These are phyloP conservation scores for Globisporangium abappressorium DNA, from an alignment of 352 stramenopile genomes.

Conservation along the genomic window DNA sequence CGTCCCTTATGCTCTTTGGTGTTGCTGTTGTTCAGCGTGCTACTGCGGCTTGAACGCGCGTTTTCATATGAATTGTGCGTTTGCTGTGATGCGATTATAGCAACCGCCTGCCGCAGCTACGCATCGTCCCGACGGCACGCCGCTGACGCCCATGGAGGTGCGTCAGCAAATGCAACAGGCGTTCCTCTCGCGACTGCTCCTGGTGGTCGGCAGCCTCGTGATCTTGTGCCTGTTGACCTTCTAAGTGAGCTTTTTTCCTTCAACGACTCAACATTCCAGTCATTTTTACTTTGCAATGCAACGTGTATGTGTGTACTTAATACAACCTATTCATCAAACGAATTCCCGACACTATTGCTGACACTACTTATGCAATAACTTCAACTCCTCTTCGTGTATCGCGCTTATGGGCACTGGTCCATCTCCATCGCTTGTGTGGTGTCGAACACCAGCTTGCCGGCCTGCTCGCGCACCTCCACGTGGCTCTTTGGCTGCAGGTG, in stretches of 20 bases:
- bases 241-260: slow-evolving; percentile 21
- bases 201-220: slow-evolving; percentile 69
- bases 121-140: slow-evolving; percentile 41
- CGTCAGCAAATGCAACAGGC: slow-evolving; percentile 69
- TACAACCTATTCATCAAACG: neutral
- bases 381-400: neutral
- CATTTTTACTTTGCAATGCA: neutral
- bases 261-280: neutral
- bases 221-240: slow-evolving; percentile 72
- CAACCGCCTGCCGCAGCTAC: slow-evolving; percentile 33
- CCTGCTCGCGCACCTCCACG: slow-evolving; percentile 48
- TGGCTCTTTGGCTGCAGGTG: slow-evolving; percentile 61
- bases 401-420: slow-evolving; percentile 14
- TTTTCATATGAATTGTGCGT: too few species aligned
- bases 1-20: slow-evolving; percentile 1
- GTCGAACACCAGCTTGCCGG: slow-evolving; percentile 50
- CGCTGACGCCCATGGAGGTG: slow-evolving; percentile 44
- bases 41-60: too few species aligned
- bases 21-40: neutral
- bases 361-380: neutral
- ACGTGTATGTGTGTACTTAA: neutral
- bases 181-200: slow-evolving; percentile 67
- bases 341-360: neutral
- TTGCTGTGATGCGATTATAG: slow-evolving; percentile 13
- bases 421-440: slow-evolving; percentile 40